Evolutionary conservation across 441 rosid genomes (phyloP), one percentile per base, ranked within the genome.

Genomic region (Populus trichocarpa): DNA sequence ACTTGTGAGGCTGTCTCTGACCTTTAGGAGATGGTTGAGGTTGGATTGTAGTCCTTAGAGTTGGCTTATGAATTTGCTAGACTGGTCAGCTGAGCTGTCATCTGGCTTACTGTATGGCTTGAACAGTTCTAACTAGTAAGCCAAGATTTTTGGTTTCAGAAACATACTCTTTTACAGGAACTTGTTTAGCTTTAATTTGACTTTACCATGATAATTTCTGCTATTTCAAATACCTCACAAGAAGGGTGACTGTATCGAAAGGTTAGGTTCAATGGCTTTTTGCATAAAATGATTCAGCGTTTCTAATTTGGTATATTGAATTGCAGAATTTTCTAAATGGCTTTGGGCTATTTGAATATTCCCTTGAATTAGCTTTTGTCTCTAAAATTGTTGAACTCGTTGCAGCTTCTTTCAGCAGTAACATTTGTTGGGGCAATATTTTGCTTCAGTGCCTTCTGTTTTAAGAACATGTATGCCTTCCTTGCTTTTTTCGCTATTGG

Each of bases 371-470:
- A 20, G 63, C 8, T 57, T 57, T 6, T 57, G 63, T 57, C 23
- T 57, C 63, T 57, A 57, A 7, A 57, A 57, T 20, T 20, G 8
- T 70, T 61, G 33, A 25, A n/a, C 71, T 46, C 75, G 67, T 77
- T 82, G 86, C 96, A 96, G 99, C 92, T 96, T 81, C 96, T 94
- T 77, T 92, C 97, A 23, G 70, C 75, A 26, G 81, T 90, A 74
- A 94, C 98, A 22, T 86, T 96, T 81, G 6, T 88, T 25, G 99
- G 99, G 67, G 99, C 90, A 71, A 57, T 85, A 65, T 92, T 88
- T 81, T 96, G 99, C 86, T 96, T 96, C 67, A 71, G 79, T 76
- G 97, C 98, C 81, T 96, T 96, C 83, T 94, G 96, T 78, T 87
- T 86, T 59, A 92, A 92, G 87, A 94, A 83, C 94, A 82, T 96